Evolutionary conservation across 2,329 filamentous ascomycete species (phyloP).

Genomic region (Cytospora chrysosperma): DNA sequence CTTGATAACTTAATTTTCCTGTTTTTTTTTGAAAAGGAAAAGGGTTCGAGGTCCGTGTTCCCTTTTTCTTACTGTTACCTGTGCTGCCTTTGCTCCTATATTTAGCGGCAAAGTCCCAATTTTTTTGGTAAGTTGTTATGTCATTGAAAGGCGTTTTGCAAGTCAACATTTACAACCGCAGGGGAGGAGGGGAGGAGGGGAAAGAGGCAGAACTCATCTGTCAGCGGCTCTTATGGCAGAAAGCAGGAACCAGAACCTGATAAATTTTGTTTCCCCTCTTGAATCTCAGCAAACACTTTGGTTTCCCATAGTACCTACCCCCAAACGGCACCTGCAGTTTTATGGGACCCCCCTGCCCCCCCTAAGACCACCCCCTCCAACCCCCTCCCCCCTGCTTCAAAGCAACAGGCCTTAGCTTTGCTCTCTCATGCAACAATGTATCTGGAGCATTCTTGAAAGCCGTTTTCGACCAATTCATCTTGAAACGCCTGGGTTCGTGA

Average conservation of each 20-base stretch:
- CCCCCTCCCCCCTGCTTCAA: not conserved
- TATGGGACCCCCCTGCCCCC: not conserved
- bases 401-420: conserved; percentile 8
- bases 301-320: not conserved
- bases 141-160: not conserved
- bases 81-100: not conserved
- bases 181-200: no score
- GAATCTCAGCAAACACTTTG: not conserved
- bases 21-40: no score
- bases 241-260: not conserved
- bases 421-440: conserved; percentile 8
- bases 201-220: not conserved
- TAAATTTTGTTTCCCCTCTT: not conserved
- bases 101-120: not conserved
- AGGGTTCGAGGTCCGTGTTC: not conserved
- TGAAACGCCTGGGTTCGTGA: not conserved
- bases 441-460: conserved; percentile 10
- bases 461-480: conserved; percentile 7
- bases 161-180: not conserved
- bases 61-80: no score
- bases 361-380: not conserved
- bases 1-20: no score
- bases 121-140: not conserved
- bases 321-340: not conserved
- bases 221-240: not conserved